Conservation (phyloP, 805 yeast species). For the Candida maltosa region DNA sequence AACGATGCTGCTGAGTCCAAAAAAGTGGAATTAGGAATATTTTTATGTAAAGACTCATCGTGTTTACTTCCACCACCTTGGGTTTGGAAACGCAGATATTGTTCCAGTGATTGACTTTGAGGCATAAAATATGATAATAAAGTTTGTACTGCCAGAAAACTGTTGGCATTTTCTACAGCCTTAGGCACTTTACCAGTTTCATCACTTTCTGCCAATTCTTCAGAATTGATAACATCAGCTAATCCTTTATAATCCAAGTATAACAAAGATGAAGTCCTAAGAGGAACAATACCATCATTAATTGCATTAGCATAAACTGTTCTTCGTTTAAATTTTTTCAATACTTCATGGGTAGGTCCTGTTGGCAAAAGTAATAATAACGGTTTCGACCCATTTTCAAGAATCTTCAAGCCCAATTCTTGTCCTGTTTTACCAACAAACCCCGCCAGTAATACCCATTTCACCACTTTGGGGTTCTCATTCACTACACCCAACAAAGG, state of each 20-base stretch:
- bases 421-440: conserved; percentile 91
- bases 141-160: conserved; percentile 30
- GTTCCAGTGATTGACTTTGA: conserved; percentile 16
- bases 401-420: conserved; percentile 67
- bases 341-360: conserved; percentile 63
- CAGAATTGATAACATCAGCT: conserved; percentile 16
- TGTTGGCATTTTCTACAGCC: conserved; percentile 10
- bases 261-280: conserved; percentile 82
- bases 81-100: conserved; percentile 16
- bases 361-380: conserved; percentile 72
- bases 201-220: conserved; percentile 11
- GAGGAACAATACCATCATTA: conserved; percentile 94
- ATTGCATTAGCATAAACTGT: conserved; percentile 87
- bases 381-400: conserved; percentile 51
- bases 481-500: conserved; percentile 86
- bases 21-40: conserved; percentile 70
- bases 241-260: conserved; percentile 82
- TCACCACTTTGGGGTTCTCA: conserved; percentile 84
- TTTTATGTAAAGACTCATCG: conserved; percentile 11
- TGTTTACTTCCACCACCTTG: conserved; percentile 18
- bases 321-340: conserved; percentile 63
- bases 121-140: conserved; percentile 40
- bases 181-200: conserved; percentile 17
- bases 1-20: conserved; percentile 75
- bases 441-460: conserved; percentile 81